These are phyloP conservation scores for Rubroboletus satanas DNA, from an alignment of 768 basidiomycete species.

Conservation along the genomic window DNA sequence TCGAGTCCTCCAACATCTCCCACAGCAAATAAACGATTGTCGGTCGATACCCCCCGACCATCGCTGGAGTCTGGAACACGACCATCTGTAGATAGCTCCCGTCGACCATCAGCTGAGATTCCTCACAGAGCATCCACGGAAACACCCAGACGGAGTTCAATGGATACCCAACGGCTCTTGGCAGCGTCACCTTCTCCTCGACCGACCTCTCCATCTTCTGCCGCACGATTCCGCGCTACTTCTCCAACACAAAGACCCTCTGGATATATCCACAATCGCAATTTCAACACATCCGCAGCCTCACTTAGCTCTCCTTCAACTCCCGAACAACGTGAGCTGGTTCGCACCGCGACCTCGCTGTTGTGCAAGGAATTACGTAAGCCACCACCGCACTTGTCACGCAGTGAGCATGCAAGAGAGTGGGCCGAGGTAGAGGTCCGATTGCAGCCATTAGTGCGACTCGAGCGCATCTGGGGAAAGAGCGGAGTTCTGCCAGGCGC, in stretches of 20 bases:
- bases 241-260: constrained; percentile 43
- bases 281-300: constrained; percentile 56
- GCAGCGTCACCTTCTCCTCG: constrained; percentile 32
- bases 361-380: constrained; percentile 64
- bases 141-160: constrained; percentile 13
- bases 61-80: constrained; percentile 10
- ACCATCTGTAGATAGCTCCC: constrained; percentile 30
- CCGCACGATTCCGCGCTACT: constrained; percentile 40
- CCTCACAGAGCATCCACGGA: constrained; percentile 32
- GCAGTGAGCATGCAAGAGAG: constrained; percentile 50
- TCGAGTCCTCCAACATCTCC: constrained; percentile 32
- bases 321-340: constrained; percentile 61
- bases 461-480: constrained; percentile 77
- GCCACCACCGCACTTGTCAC: constrained; percentile 54
- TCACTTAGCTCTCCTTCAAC: constrained; percentile 49
- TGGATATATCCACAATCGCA: constrained; percentile 49
- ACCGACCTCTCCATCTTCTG: constrained; percentile 42
- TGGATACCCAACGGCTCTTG: constrained; percentile 27
- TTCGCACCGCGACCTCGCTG: constrained; percentile 60
- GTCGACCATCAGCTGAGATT: constrained; percentile 39
- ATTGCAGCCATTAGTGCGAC: constrained; percentile 53
- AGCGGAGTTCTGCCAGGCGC: constrained; percentile 44
- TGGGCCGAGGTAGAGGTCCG: constrained; percentile 77
- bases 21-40: constrained; percentile 27
- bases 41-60: constrained; percentile 21